phyloP scores from a whole-genome alignment of 2,329 filamentous ascomycete genomes.

The Acarospora socialis region DNA sequence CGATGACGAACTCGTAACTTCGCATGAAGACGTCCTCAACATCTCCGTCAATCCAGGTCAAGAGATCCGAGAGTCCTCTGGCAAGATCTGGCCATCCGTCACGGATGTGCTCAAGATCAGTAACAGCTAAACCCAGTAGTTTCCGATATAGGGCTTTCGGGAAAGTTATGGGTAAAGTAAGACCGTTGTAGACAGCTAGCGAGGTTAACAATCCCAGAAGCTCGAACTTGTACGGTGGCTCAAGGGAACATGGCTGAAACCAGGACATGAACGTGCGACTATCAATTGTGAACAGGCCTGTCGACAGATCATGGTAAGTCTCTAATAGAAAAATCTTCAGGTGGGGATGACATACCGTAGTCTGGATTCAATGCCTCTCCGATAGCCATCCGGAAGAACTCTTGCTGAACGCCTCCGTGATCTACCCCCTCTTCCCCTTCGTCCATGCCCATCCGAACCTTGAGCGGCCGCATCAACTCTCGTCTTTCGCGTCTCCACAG shows the following conservation, averaged over 20 bases:
- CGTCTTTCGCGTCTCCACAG: conserved; percentile 74
- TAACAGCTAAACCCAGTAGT: conserved; percentile 55
- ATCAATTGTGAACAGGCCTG: conserved; percentile 67
- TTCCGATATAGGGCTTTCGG: conserved; percentile 73
- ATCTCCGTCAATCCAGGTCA: conserved; percentile 67
- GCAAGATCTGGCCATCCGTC: conserved; percentile 80
- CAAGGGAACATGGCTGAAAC: conserved; percentile 71
- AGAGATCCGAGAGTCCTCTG: conserved; percentile 55
- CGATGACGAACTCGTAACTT: conserved; percentile 73
- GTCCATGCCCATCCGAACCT: conserved; percentile 72
- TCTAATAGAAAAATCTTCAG: not conserved
- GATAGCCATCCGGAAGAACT: conserved; percentile 81
- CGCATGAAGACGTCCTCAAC: conserved; percentile 71
- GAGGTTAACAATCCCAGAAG: conserved; percentile 78
- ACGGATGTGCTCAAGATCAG: conserved; percentile 58
- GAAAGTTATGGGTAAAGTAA: conserved; percentile 82
- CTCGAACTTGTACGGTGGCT: conserved; percentile 81
- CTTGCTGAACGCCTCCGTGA: conserved; percentile 88
- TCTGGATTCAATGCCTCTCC: conserved; percentile 63
- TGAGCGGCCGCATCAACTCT: conserved; percentile 72
- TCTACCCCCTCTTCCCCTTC: conserved; percentile 80
- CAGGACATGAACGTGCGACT: conserved; percentile 63
- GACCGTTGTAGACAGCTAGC: conserved; percentile 80
- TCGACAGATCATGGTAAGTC: conserved; percentile 4
- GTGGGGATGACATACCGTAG: conserved; percentile 40